A percentile compares a stretch with the other conserved stretches of the same genome.
phyloP scores from a whole-genome alignment of 306 rosid species.

The Rosa persica region DNA sequence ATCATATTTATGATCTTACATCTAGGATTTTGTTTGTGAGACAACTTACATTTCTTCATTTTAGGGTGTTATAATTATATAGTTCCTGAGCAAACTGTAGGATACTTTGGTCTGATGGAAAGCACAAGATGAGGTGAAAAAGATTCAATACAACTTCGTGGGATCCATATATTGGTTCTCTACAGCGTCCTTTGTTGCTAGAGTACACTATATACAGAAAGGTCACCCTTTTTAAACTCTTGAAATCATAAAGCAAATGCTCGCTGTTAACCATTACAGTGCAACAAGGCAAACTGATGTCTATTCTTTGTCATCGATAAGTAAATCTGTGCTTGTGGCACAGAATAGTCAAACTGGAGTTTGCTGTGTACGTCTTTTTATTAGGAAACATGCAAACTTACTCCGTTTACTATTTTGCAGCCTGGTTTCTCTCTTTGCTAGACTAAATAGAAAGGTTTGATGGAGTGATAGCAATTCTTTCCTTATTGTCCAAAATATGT shows the following conservation, averaged over 20 bases:
- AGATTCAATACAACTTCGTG: not conserved
- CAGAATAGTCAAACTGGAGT: not conserved
- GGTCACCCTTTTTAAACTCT: not conserved
- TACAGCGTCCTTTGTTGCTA: not conserved
- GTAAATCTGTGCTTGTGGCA: not conserved
- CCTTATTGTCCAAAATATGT: not conserved
- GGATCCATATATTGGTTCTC: slow-evolving; percentile 2
- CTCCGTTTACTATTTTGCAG: not conserved
- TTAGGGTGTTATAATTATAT: not conserved
- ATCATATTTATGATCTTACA: not conserved
- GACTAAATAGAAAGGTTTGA: not conserved
- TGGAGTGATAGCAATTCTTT: not conserved
- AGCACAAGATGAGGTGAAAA: not conserved
- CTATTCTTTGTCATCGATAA: not conserved
- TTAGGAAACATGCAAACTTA: not conserved
- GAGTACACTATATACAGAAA: not conserved
- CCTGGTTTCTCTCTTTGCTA: not conserved
- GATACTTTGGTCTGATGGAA: not conserved
- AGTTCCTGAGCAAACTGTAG: not conserved
- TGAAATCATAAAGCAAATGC: slow-evolving; percentile 1
- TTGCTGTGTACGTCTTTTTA: not conserved
- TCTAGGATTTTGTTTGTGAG: slow-evolving; percentile 8
- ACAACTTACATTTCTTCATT: not conserved
- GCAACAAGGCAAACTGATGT: not conserved
- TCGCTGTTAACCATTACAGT: not conserved